These are phyloP conservation scores for Vachellia collinsii DNA, from an alignment of 306 rosid genomes.

Conservation along the genomic window DNA sequence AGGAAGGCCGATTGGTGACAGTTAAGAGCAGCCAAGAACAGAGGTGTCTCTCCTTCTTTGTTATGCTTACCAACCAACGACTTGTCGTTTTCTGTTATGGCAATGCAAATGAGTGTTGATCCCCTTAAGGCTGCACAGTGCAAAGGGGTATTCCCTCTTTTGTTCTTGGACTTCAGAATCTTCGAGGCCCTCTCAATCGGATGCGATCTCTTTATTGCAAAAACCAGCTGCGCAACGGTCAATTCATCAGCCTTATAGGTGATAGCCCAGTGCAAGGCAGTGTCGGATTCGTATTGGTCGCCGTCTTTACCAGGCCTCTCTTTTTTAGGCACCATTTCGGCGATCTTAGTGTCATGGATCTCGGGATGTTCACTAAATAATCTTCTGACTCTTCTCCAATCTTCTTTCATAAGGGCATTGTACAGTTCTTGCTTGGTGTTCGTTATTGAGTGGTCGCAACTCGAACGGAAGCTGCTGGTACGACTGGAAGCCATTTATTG, in stretches of 20 bases:
- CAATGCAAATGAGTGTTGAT: neutral
- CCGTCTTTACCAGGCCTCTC: neutral
- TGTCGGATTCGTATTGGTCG: neutral
- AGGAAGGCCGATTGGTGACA: too few species aligned
- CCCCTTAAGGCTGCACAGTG: neutral
- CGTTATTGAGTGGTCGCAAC: too few species aligned
- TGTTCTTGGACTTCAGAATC: neutral
- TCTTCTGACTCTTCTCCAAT: neutral
- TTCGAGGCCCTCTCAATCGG: neutral
- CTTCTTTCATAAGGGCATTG: neutral
- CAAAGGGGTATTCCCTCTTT: neutral
- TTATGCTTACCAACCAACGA: neutral
- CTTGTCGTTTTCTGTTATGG: neutral
- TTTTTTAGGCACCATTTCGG: neutral
- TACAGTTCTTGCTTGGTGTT: neutral
- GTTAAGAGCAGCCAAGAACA: neutral
- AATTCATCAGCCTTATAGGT: neutral
- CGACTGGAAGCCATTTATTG: neutral
- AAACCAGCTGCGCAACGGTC: neutral
- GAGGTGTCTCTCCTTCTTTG: neutral
- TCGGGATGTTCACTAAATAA: neutral
- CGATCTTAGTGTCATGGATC: neutral
- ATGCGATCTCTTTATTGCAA: neutral
- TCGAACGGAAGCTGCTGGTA: neutral
- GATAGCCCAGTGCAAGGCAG: neutral